Percentiles rank a stretch among this genome's conserved stretches.
These are phyloP conservation scores for Podila epicladia DNA, from an alignment of 192 early-diverging fungal genomes.

Conservation along the genomic window DNA sequence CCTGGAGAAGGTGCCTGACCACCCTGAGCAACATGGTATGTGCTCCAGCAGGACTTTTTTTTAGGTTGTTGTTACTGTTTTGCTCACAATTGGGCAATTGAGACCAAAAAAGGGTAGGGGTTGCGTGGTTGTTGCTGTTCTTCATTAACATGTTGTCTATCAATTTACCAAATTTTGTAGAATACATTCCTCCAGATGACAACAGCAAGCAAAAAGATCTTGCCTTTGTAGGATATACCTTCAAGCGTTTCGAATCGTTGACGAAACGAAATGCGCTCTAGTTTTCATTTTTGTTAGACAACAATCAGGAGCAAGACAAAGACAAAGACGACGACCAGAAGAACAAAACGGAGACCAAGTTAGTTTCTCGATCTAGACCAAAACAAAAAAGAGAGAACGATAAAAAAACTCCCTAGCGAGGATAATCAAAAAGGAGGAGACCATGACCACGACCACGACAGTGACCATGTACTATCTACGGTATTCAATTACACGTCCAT, in stretches of 20 bases:
- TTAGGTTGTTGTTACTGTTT: background rate
- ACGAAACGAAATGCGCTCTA: slow-evolving; percentile 67
- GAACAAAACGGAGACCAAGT: too few species aligned
- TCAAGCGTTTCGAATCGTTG: slow-evolving; percentile 90
- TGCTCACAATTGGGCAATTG: background rate
- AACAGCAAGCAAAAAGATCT: slow-evolving; percentile 84
- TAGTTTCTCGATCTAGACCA: too few species aligned
- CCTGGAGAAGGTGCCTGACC: slow-evolving; percentile 77
- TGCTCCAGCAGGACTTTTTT: background rate
- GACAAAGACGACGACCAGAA: background rate
- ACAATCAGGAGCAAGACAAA: background rate
- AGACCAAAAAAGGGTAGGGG: too few species aligned
- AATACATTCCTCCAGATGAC: slow-evolving; percentile 14
- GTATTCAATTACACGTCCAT: too few species aligned
- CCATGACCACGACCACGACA: too few species aligned
- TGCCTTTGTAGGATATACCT: slow-evolving; percentile 99
- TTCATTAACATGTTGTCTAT: too few species aligned
- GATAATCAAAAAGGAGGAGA: too few species aligned
- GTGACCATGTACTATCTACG: too few species aligned
- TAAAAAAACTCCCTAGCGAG: too few species aligned
- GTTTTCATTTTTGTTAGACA: background rate
- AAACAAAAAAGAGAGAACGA: too few species aligned
- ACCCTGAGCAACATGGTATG: slow-evolving; percentile 38
- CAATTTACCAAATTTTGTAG: background rate
- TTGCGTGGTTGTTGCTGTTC: too few species aligned